phyloP scores from a whole-genome alignment of 1,139 yeast genomes.

The Insectozyma bohioensis region DNA sequence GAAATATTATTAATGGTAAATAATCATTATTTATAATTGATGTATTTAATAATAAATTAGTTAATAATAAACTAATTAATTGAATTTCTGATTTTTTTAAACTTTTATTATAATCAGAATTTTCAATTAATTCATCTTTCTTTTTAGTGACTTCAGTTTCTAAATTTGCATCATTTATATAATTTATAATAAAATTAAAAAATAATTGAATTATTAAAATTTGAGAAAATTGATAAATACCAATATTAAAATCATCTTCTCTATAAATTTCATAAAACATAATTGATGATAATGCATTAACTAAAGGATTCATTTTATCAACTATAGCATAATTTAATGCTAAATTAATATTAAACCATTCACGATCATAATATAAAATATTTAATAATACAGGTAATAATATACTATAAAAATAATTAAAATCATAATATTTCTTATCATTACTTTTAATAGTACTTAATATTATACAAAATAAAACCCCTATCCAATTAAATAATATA shows the following conservation, averaged over 20 bases:
- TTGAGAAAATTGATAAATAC: conserved; percentile 22
- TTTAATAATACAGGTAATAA: conserved; percentile 31
- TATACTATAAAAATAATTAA: conserved; percentile 36
- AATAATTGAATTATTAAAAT: conserved; percentile 26
- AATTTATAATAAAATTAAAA: conserved; percentile 25
- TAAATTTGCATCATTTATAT: conserved; percentile 28
- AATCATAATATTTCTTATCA: conserved; percentile 33
- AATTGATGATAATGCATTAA: conserved; percentile 29
- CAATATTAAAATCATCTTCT: conserved; percentile 15
- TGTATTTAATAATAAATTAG: conserved; percentile 32
- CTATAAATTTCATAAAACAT: conserved; percentile 34
- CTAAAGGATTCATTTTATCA: conserved; percentile 31
- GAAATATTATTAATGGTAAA: conserved; percentile 33
- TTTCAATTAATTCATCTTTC: conserved; percentile 13
- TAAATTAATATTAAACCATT: conserved; percentile 32
- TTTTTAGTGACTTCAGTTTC: conserved; percentile 15
- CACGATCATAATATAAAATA: conserved; percentile 21
- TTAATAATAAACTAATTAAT: conserved; percentile 27
- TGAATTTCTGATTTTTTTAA: conserved; percentile 40
- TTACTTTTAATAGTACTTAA: conserved; percentile 27
- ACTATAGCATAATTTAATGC: conserved; percentile 39
- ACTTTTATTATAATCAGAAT: conserved; percentile 20
- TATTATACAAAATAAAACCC: conserved; percentile 30
- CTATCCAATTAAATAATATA: conserved; percentile 36
- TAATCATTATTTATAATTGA: conserved; percentile 14